Evolutionary conservation across 371 early-diverging fungal species (phyloP).

Genomic region (Rhizopus arrhizus): DNA sequence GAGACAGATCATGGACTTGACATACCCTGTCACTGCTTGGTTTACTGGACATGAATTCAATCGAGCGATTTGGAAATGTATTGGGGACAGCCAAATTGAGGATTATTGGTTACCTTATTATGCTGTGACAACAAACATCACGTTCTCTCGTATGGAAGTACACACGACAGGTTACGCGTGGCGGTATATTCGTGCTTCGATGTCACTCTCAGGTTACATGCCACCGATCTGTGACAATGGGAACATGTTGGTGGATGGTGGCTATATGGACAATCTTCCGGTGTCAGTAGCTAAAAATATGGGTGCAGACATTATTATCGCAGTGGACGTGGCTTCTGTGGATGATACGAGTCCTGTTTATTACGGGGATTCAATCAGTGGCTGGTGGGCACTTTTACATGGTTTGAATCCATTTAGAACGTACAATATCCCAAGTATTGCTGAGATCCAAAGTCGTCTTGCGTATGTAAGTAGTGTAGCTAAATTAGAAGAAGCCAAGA

Average conservation of each 20-base stretch:
- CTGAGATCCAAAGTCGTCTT: constrained; percentile 97
- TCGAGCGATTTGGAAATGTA: constrained; percentile 92
- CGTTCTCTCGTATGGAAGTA: constrained; percentile 91
- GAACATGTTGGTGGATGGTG: constrained; percentile 98
- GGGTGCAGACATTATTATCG: constrained; percentile 95
- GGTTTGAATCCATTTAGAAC: constrained; percentile 81
- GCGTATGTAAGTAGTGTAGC: constrained; percentile 95
- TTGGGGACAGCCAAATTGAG: constrained; percentile 93
- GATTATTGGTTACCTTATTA: constrained; percentile 98
- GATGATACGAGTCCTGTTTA: constrained; percentile 90
- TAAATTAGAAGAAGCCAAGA: constrained; percentile 89
- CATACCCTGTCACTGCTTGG: constrained; percentile 93
- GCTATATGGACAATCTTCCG: constrained; percentile 99
- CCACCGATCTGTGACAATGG: constrained; percentile 97
- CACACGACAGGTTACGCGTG: constrained; percentile 94
- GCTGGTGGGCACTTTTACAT: constrained; percentile 90
- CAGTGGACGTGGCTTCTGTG: constrained; percentile 93
- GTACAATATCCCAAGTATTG: constrained; percentile 85
- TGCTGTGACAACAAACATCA: constrained; percentile 97
- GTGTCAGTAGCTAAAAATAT: constrained; percentile 90
- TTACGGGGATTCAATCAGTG: constrained; percentile 95
- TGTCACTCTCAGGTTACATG: constrained; percentile 95
- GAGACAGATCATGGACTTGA: constrained; percentile 92
- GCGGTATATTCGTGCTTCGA: constrained; percentile 98
- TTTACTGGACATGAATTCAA: constrained; percentile 96